Base-by-base conservation (phyloP, 2,329 filamentous ascomycete genomes). In the Chrysoporthe cubensis region DNA sequence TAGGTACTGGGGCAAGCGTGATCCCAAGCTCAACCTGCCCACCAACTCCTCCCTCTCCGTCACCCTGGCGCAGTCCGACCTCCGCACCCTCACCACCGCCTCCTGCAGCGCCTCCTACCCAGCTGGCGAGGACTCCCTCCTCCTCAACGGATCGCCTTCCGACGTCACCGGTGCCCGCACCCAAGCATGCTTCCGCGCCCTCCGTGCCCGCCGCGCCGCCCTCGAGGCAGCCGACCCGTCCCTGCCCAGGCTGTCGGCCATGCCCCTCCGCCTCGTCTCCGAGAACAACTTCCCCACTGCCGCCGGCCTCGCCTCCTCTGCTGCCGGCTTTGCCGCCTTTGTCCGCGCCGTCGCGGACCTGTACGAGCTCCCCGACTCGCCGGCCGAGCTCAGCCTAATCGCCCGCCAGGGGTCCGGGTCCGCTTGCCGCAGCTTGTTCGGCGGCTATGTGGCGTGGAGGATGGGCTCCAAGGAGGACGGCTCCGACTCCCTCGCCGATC, bases 231-330 rank as follows among this genome's bases (percentile, higher is more conserved):
- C 85, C 70, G 84, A 97, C 77, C 74, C 89, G 0, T 89, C 88
- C 32, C 86, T 97, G n/a, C 93, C 95, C 56, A 93, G 92, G 79
- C 88, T 99, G 67, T 92, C 93, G 13, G 78, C 84, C 63, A 84
- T 91, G 75, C 89, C 92, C 44, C 88, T 99, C 70, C 91, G 90
- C 74, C 90, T 99, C 72, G 94, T 97, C 66, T 96, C 92, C 67
- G 92, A 96, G 83, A 99, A 99, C 87, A 99, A 99, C 86, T 99
- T 99, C 86, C 96, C 96, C 71, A 99, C 96, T 2, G 96, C 96
- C 37, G 96, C 96, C 4, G 96, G 96, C 7, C 89, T 99, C 18
- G 90, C 90, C 4, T 90, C 87, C 21, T 91, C 89, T 0, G 90
- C 89, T 1, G 89, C 89, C 1, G 89, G 89, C 5, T 91, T 91